These are phyloP conservation scores for Collybiopsis confluens DNA, from an alignment of 768 basidiomycete genomes.

Conservation along the genomic window DNA sequence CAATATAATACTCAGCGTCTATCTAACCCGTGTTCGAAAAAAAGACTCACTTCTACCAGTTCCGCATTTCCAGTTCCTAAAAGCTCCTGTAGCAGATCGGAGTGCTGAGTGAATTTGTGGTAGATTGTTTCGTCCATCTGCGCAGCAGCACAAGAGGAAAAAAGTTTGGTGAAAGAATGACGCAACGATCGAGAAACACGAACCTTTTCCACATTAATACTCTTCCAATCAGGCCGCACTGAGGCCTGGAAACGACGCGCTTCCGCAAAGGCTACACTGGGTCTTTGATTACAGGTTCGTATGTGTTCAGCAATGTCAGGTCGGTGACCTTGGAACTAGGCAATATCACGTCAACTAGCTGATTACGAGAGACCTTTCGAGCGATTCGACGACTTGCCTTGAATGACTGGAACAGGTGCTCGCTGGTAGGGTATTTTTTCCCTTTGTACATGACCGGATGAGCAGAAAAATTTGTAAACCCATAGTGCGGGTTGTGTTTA, in stretches of 20 bases:
- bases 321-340: slow-evolving; percentile 54
- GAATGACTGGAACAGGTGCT: slow-evolving; percentile 75
- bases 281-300: slow-evolving; percentile 56
- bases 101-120: slow-evolving; percentile 71
- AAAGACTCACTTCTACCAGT: slow-evolving; percentile 65
- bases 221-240: slow-evolving; percentile 63
- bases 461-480: slow-evolving; percentile 71
- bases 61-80: slow-evolving; percentile 61
- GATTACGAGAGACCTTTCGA: neutral
- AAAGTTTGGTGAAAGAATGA: too few species aligned
- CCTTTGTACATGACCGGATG: slow-evolving; percentile 60
- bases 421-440: slow-evolving; percentile 68
- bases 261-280: slow-evolving; percentile 63
- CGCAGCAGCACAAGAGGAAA: too few species aligned
- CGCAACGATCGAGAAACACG: neutral
- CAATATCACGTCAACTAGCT: neutral
- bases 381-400: slow-evolving; percentile 52
- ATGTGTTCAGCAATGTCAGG: slow-evolving; percentile 69
- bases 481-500: slow-evolving; percentile 60
- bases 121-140: slow-evolving; percentile 66
- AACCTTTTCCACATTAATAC: slow-evolving; percentile 65
- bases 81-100: slow-evolving; percentile 52
- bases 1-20: too few species aligned
- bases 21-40: too few species aligned
- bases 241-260: slow-evolving; percentile 60